Evolutionary conservation across 108 stramenopile genomes (phyloP), one percentile per base, ranked within the genome.

Genomic region (Cyclotella choctawhatcheeana): DNA sequence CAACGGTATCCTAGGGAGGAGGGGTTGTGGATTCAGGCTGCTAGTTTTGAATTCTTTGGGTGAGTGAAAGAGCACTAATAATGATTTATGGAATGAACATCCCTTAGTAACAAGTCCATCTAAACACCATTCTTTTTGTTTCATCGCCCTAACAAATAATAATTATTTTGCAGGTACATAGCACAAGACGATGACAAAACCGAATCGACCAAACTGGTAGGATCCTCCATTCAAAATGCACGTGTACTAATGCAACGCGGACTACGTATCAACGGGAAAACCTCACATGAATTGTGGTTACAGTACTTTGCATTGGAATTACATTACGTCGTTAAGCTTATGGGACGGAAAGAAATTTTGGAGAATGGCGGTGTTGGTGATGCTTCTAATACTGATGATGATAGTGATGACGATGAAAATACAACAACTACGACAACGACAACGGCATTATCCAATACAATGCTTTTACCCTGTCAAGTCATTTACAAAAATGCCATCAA

Each of bases 201-300:
- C 3, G 76, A 72, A 40, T 31, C 47, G 25, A 59, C 71, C 35
- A 73, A 63, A 29, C 44, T 80, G 13, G 68, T 68, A 5, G 83
- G 74, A 6, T 67, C 87, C 12, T 84, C 78, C 29, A 81, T 93
- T 18, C 83, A 81, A 48, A 90, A 74, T 67, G 94, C 94, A 30
- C 87, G 94, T 16, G 85, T 95, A 40, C 56, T 95, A 64, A 67
- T 95, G 78, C 94, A 95, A 69, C 85, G 94, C 16, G 91, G 87
- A 17, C 24, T 95, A 45, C 88, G 94, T 18, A 77, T 93, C 45
- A 91, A 89, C 61, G 75, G 82, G 3, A 69, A 58, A 33, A 61
- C 78, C 5, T 69, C 82, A 5, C 71, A 89, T 33, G 90, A 93
- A 14, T 64, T 93, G 59, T 95, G 94, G 94, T 40, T 90, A 22